Base-by-base conservation (phyloP, 306 rosid species). In the Senna tora region DNA sequence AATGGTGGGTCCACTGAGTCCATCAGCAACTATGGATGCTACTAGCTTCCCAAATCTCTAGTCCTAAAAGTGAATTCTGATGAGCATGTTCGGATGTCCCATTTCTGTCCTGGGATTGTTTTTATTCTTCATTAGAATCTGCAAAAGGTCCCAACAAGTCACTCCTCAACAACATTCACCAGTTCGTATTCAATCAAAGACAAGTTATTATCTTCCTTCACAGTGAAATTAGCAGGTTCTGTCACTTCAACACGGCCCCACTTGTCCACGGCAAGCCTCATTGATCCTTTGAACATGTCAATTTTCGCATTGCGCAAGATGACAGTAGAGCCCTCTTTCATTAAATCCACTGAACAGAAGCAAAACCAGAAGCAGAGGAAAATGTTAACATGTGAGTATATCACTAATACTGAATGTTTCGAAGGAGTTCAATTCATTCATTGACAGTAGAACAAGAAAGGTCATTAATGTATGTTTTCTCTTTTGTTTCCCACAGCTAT, bases 261-360 rank as follows among this genome's bases (percentile, higher is more conserved):
- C 69, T 79, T 82, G 84, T 87, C 92, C 60, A 82, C 89, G 9
- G 86, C 92, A 67, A 87, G 89, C 77, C 92, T 82, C 92, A 84
- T 87, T 51, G 87, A 84, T 76, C 92, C 92, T 76, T 87, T 87
- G 79, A 80, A 84, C 92, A 84, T 80, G 83, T 87, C 92, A 46
- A 87, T 84, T 71, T 82, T 87, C 58, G 87, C 89, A 57, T 87
- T 84, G 16, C 92, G 85, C 79, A 87, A 64, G 53, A 49, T 83
- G 46, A 87, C 72, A 28, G 87, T 82, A 14, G 77, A 4, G 46
- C 89, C 92, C 47, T 87, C 92, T 74, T 82, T 73, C 92, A 87
- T 76, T 84, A 73, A 73, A 67, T 84, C 92, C 83, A 87, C 92
- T 87, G 75, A 71, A 82, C 41, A 80, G 25, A 25, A 81, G 42